These are phyloP conservation scores for Agapanthus africanus DNA, from an alignment of 106 monocot genomes.

Conservation along the genomic window DNA sequence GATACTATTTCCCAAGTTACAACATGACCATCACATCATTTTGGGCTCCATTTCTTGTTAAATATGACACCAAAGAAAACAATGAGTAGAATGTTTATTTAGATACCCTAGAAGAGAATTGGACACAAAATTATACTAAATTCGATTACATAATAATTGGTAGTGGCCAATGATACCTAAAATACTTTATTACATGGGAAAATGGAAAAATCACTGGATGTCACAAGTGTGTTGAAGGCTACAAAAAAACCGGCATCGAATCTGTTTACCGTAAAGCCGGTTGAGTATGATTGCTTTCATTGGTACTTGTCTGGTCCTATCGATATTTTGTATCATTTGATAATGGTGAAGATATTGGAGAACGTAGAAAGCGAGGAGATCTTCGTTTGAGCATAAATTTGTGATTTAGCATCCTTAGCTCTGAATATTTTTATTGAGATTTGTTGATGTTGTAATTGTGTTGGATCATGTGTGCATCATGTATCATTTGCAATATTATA, in stretches of 20 bases:
- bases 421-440: too few relatives aligned
- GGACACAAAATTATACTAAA: slow-evolving; percentile 9
- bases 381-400: too few relatives aligned
- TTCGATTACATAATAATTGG: slow-evolving; percentile 34
- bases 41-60: slow-evolving; percentile 46
- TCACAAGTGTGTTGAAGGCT: too few relatives aligned
- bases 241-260: slow-evolving; percentile 22
- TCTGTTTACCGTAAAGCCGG: slow-evolving; percentile 23
- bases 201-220: too few relatives aligned
- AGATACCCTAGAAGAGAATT: slow-evolving; percentile 28
- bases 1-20: slow-evolving; percentile 23
- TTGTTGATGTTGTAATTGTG: too few relatives aligned
- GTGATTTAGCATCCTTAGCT: too few relatives aligned
- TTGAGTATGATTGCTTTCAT: slow-evolving; percentile 29
- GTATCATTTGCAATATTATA: too few relatives aligned
- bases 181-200: slow-evolving; percentile 21
- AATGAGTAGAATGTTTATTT: slow-evolving; percentile 22
- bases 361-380: too few relatives aligned
- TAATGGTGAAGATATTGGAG: slow-evolving; percentile 16
- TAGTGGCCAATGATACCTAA: slow-evolving; percentile 39
- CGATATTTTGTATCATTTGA: slow-evolving; percentile 18
- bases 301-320: slow-evolving; percentile 33
- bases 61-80: slow-evolving; percentile 1
- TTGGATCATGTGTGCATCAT: too few relatives aligned
- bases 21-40: slow-evolving; percentile 29